These are phyloP conservation scores for Sclerotiophoma versabilis DNA, from an alignment of 2,329 filamentous ascomycete genomes.

Conservation along the genomic window DNA sequence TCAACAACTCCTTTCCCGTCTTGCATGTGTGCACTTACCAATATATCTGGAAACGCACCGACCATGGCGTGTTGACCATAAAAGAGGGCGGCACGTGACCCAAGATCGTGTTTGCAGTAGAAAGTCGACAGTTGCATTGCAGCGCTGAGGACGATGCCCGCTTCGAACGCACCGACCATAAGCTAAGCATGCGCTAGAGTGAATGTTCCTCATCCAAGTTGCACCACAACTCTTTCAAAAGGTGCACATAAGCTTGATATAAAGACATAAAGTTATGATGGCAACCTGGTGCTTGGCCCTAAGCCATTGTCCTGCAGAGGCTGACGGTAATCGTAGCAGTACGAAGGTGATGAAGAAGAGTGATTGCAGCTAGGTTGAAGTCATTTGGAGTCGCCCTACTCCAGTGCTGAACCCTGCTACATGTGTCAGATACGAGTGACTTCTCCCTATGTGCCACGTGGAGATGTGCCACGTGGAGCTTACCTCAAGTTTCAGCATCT, in stretches of 20 bases:
- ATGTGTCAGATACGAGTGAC: background rate
- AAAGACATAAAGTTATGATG: conserved; percentile 25
- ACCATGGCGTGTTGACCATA: conserved; percentile 53
- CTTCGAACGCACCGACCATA: conserved; percentile 56
- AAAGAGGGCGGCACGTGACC: conserved; percentile 54
- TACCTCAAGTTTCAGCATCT: conserved; percentile 37
- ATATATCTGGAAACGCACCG: conserved; percentile 53
- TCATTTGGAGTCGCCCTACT: conserved; percentile 30
- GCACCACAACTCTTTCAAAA: background rate
- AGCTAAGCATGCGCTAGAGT: conserved; percentile 35
- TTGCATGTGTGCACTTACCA: conserved; percentile 12
- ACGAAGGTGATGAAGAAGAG: conserved; percentile 38
- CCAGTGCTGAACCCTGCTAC: conserved; percentile 28
- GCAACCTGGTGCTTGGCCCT: conserved; percentile 30
- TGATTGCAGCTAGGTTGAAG: conserved; percentile 32
- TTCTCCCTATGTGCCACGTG: background rate
- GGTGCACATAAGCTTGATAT: background rate
- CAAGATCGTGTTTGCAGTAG: conserved; percentile 52
- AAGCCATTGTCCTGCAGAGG: conserved; percentile 29
- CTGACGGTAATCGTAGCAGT: conserved; percentile 31
- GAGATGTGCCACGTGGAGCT: background rate
- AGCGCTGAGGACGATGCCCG: conserved; percentile 62
- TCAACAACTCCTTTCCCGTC: conserved; percentile 3
- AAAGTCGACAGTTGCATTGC: conserved; percentile 63
- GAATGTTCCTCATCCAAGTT: conserved; percentile 35